Percentiles rank a stretch among this genome's conserved stretches.
These are phyloP conservation scores for Chondrostereum purpureum DNA, from an alignment of 1,284 basidiomycete species.

Conservation along the genomic window DNA sequence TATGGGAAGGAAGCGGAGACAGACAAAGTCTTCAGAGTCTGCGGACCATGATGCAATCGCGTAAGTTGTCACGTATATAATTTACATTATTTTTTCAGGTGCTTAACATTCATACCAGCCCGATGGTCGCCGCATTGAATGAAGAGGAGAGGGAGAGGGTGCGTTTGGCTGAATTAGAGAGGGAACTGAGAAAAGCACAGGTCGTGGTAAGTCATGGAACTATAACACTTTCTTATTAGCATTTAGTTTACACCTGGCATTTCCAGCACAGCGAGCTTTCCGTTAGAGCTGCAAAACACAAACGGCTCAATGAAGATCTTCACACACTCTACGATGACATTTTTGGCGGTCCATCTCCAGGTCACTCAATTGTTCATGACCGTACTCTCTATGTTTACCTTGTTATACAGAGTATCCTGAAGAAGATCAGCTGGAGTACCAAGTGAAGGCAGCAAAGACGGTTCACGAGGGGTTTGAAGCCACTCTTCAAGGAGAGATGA, in stretches of 20 bases:
- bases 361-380: no score
- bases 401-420: background rate
- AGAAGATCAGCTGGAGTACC: constrained; percentile 1
- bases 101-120: no score
- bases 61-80: background rate
- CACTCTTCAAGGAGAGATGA: background rate
- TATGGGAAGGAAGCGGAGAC: background rate
- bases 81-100: background rate
- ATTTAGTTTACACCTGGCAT: background rate
- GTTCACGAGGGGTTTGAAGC: background rate
- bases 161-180: background rate
- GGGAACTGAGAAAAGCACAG: background rate
- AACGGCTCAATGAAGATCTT: background rate
- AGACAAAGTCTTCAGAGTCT: background rate
- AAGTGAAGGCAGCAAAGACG: background rate
- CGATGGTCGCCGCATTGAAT: background rate
- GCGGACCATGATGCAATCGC: background rate
- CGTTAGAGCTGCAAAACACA: background rate
- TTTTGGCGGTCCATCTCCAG: background rate
- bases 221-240: background rate
- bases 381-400: background rate
- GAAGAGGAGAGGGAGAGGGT: background rate
- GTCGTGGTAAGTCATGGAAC: background rate
- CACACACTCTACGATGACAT: background rate
- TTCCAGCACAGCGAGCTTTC: background rate